Evolutionary conservation across 352 stramenopile genomes (phyloP).

Genomic region (Pseudoperonospora humuli): DNA sequence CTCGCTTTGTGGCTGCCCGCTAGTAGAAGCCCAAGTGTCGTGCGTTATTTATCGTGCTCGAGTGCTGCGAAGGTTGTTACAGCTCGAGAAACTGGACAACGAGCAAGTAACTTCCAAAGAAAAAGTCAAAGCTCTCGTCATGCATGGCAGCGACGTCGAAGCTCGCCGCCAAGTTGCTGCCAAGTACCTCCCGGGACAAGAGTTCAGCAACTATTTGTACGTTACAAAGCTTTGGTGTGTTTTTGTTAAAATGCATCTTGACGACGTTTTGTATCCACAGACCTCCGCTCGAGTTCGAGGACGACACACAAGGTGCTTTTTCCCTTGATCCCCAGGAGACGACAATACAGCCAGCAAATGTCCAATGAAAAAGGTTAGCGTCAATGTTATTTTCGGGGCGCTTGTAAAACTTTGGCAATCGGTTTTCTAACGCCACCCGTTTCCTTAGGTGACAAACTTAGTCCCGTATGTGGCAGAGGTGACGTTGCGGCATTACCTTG

Average conservation of each 20-base stretch:
- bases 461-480: too few species aligned
- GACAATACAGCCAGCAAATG: too few species aligned
- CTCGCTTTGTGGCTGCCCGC: slow-evolving; percentile 34
- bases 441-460: too few species aligned
- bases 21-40: slow-evolving; percentile 30
- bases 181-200: slow-evolving; percentile 37
- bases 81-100: slow-evolving; percentile 46
- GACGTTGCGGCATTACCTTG: too few species aligned
- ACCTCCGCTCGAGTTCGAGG: slow-evolving; percentile 46
- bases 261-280: slow-evolving; percentile 18
- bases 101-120: slow-evolving; percentile 54
- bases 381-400: too few species aligned
- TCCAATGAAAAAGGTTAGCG: too few species aligned
- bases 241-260: too few species aligned
- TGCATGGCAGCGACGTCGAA: slow-evolving; percentile 61
- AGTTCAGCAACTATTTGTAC: slow-evolving; percentile 69
- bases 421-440: too few species aligned
- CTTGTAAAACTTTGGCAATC: too few species aligned
- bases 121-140: slow-evolving; percentile 66
- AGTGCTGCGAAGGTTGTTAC: slow-evolving; percentile 48
- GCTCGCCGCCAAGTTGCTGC: slow-evolving; percentile 49
- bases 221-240: slow-evolving; percentile 14
- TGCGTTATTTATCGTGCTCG: slow-evolving; percentile 49
- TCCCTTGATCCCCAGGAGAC: too few species aligned
- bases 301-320: slow-evolving; percentile 30